These are phyloP conservation scores for Verticillium nubilum DNA, from an alignment of 2,329 filamentous ascomycete genomes.

Conservation along the genomic window DNA sequence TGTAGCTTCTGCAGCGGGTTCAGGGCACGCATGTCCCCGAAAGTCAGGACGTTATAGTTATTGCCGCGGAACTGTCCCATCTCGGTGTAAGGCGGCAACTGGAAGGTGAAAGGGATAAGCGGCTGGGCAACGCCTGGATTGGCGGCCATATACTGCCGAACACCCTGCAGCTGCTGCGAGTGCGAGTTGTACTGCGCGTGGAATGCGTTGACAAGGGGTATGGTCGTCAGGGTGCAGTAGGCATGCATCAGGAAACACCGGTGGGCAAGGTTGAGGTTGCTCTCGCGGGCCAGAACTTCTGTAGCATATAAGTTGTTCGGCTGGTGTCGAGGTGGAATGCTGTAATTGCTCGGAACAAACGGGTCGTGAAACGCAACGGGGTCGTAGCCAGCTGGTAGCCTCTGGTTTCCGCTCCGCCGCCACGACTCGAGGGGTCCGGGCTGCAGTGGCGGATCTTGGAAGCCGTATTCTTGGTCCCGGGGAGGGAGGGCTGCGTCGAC, in stretches of 20 bases:
- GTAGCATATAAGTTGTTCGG: background rate
- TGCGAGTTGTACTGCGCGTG: background rate
- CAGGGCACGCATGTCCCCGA: background rate
- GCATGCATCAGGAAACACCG: background rate
- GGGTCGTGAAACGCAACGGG: background rate
- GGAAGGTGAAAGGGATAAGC: background rate
- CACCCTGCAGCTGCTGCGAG: background rate
- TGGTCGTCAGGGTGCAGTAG: background rate
- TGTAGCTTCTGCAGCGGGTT: background rate
- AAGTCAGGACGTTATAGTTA: background rate
- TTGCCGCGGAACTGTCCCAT: background rate
- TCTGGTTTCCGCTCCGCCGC: background rate
- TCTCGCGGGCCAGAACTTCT: background rate
- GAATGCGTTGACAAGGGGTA: background rate
- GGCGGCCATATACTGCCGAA: background rate
- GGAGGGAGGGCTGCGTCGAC: slow-evolving; percentile 2
- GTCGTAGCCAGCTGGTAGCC: background rate
- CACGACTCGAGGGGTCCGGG: background rate
- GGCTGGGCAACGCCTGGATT: background rate
- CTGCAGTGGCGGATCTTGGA: background rate
- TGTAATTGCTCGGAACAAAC: background rate
- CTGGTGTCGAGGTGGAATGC: background rate
- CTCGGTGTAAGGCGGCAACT: slow-evolving; percentile 4
- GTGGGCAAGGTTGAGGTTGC: background rate
- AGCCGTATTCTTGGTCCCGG: background rate